Conservation (phyloP, 805 yeast genomes). For the Tetrapisispora fleetii region DNA sequence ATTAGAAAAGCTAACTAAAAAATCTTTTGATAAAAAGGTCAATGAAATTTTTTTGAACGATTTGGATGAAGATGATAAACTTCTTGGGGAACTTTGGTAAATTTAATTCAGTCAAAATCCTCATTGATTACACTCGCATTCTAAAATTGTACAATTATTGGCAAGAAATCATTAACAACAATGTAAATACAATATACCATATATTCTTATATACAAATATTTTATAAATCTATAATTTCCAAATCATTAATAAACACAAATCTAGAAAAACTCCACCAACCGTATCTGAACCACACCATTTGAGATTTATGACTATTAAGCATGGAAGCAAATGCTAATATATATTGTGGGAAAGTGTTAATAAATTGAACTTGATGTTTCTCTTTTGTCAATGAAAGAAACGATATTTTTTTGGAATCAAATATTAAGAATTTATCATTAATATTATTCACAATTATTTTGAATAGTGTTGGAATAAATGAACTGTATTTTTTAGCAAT, state of each 20-base stretch:
- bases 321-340: conserved; percentile 57
- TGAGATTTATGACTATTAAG: conserved; percentile 74
- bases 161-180: not conserved
- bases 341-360: conserved; percentile 24
- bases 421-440: not conserved
- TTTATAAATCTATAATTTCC: conserved; percentile 4
- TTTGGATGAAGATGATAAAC: conserved; percentile 22
- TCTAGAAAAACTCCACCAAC: conserved; percentile 72
- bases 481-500: conserved; percentile 18
- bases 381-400: not conserved
- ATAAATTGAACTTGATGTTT: conserved; percentile 18
- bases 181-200: not conserved
- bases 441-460: not conserved
- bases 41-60: conserved; percentile 13
- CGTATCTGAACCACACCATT: conserved; percentile 90
- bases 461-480: conserved; percentile 11
- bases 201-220: not conserved
- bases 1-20: conserved; percentile 3
- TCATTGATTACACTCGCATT: not conserved
- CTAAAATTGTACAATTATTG: not conserved
- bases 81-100: conserved; percentile 17
- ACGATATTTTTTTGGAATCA: not conserved
- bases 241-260: conserved; percentile 72
- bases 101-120: not conserved
- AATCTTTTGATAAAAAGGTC: conserved; percentile 1